A percentile compares a stretch with the other conserved stretches of the same genome.
These are phyloP conservation scores for Dichotomopilus funicola DNA, from an alignment of 2,329 filamentous ascomycete species.

Conservation along the genomic window DNA sequence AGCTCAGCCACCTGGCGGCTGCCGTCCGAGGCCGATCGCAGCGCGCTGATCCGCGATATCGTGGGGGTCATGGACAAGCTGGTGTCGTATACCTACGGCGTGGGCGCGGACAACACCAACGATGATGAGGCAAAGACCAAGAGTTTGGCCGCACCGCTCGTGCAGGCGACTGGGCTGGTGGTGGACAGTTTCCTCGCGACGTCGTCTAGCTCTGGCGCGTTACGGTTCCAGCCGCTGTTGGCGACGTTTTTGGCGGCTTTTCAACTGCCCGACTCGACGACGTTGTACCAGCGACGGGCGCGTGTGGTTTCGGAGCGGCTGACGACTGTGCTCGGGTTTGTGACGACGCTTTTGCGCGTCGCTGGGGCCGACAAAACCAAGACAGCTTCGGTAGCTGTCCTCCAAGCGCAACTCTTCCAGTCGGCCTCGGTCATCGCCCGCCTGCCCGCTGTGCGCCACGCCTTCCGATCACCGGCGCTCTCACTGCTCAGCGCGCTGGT, in stretches of 20 bases:
- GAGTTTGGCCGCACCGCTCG: constrained; percentile 53
- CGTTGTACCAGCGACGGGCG: constrained; percentile 51
- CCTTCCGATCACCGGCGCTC: constrained; percentile 60
- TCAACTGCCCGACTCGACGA: constrained; percentile 49
- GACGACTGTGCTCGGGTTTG: constrained; percentile 56
- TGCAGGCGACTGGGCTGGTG: constrained; percentile 62
- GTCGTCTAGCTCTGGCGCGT: constrained; percentile 50
- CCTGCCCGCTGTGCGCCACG: constrained; percentile 63
- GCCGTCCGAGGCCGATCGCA: constrained; percentile 58
- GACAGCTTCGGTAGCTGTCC: constrained; percentile 46
- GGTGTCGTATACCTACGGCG: constrained; percentile 65
- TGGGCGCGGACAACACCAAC: constrained; percentile 51
- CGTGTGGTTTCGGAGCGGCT: constrained; percentile 57
- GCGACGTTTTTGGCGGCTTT: constrained; percentile 60
- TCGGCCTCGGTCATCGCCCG: constrained; percentile 69
- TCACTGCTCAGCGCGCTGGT: constrained; percentile 68
- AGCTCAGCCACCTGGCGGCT: constrained; percentile 85
- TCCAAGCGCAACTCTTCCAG: constrained; percentile 78
- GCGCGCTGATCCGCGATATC: constrained; percentile 61
- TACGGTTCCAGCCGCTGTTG: constrained; percentile 72
- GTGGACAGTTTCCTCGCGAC: constrained; percentile 69
- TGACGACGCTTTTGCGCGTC: constrained; percentile 63
- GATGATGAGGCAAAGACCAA: neutral
- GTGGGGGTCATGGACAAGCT: constrained; percentile 65
- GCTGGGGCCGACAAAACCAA: constrained; percentile 54